Base-by-base conservation (phyloP, 345 rosid species). In the Brassica nigra region DNA sequence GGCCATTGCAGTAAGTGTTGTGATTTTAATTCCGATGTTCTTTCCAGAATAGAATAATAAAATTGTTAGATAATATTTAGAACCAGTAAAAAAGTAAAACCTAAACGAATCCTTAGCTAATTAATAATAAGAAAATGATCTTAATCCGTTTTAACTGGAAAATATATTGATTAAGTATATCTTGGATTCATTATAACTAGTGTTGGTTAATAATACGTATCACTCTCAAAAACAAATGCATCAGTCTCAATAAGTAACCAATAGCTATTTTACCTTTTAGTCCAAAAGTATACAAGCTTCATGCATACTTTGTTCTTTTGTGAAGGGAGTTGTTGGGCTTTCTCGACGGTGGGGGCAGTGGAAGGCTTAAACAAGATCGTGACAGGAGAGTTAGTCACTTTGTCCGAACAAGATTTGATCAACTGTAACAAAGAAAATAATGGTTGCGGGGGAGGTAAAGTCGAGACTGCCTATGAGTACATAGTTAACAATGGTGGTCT, bases 261-360 rank as follows among this genome's bases (percentile, higher is more conserved):
- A 27, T 27, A 27, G 4, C 57, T 0, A 1, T 27, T 10, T 27
- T 10, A 9, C 14, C 64, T 10, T 10, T 59, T 14, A 63, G 66
- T 12, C 67, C 39, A 30, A 63, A 62, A n/a, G 42, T 63, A n/a
- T n/a, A 31, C 2, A 63, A 6, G 66, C 30, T 70, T 66, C 34
- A 79, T 74, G 70, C 16, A 68, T 61, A 30, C 9, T 61, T 61
- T 12, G 8, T 68, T 68, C 2, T 68, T 10, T 15, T 65, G 8
- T 76, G 20, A 87, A 91, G 97, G 90, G 75, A 87, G 95, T 77
- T 94, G 97, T 64, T 92, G 98, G 98, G 98, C 97, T 0, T 94
- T 94, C 70, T 91, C 98, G 0, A 88, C 97, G 0, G 90, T 91
- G 54, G 95, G 91, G 14, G 94, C 95, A 1, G 83, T 92, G 3